phyloP scores from a whole-genome alignment of 108 stramenopile genomes.

The Conticribra weissflogii region DNA sequence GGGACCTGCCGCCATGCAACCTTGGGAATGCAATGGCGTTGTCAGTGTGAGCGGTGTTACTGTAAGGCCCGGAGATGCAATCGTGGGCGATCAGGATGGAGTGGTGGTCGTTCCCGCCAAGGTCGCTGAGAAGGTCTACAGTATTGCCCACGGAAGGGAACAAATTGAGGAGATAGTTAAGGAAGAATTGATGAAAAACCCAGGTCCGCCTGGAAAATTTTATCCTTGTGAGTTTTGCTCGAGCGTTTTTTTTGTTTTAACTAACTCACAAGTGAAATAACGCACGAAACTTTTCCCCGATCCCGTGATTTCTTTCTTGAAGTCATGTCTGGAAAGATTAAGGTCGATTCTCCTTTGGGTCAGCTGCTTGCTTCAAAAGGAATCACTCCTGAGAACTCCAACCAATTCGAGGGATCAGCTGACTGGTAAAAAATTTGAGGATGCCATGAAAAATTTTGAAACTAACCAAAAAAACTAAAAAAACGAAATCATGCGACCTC shows the following conservation, averaged over 20 bases:
- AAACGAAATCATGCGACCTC: too few relatives aligned
- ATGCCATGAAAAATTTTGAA: too few relatives aligned
- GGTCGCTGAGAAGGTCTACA: constrained; percentile 87
- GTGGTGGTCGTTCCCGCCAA: constrained; percentile 91
- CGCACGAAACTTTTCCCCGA: too few relatives aligned
- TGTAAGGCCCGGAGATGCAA: constrained; percentile 90
- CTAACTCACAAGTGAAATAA: too few relatives aligned
- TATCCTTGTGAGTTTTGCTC: too few relatives aligned
- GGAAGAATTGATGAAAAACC: constrained; percentile 88
- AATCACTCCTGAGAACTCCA: constrained; percentile 89
- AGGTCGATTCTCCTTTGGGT: constrained; percentile 86
- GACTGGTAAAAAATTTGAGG: constrained; percentile 81
- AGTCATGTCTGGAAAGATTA: constrained; percentile 93
- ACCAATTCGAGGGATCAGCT: constrained; percentile 89
- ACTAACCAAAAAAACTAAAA: too few relatives aligned
- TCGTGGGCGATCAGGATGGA: constrained; percentile 92
- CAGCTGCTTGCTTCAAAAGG: constrained; percentile 83
- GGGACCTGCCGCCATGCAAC: constrained; percentile 87
- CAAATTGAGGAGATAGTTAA: constrained; percentile 91
- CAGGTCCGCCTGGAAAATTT: constrained; percentile 89
- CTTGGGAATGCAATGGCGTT: constrained; percentile 91
- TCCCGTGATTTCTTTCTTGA: too few relatives aligned
- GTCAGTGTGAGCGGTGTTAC: constrained; percentile 67
- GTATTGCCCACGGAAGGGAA: constrained; percentile 88
- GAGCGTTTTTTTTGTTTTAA: too few relatives aligned